phyloP scores from a whole-genome alignment of 768 basidiomycete species.

The Amanita jacksonii region DNA sequence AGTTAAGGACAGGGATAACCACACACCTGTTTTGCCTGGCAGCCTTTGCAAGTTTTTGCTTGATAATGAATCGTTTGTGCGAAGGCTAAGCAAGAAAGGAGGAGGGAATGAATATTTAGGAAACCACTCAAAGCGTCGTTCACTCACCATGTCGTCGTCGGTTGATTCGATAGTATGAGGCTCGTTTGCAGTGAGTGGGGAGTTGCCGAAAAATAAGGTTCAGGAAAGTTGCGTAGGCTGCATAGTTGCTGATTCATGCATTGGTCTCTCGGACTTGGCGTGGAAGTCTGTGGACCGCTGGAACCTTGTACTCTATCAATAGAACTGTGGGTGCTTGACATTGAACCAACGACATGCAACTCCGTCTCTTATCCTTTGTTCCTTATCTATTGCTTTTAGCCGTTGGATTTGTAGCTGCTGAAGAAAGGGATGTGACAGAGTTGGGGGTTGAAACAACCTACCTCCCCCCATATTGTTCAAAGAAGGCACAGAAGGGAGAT shows the following conservation, averaged over 20 bases:
- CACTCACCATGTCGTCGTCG: constrained; percentile 41
- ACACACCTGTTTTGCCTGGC: constrained; percentile 88
- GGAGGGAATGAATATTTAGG: too few relatives aligned
- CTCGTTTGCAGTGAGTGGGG: constrained; percentile 9
- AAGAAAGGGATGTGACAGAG: constrained; percentile 32
- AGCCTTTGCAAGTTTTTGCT: constrained; percentile 96
- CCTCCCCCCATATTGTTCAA: constrained; percentile 45
- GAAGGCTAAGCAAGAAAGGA: constrained; percentile 59
- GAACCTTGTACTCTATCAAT: constrained; percentile 2
- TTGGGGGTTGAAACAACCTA: constrained; percentile 56
- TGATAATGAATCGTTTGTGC: constrained; percentile 97
- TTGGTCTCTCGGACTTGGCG: constrained; percentile 4
- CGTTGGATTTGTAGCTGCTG: constrained; percentile 33
- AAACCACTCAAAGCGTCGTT: neutral
- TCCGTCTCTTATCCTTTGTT: constrained; percentile 31
- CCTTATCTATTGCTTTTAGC: constrained; percentile 35
- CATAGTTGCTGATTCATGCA: constrained; percentile 29
- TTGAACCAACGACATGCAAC: constrained; percentile 36
- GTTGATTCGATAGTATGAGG: constrained; percentile 2
- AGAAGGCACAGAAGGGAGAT: constrained; percentile 53
- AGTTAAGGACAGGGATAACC: neutral
- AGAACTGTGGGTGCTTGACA: constrained; percentile 5
- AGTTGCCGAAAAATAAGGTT: constrained; percentile 25
- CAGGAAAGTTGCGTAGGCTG: constrained; percentile 17
- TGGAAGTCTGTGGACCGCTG: neutral